Conservation (phyloP, 768 basidiomycete genomes). For the Paxillus ammoniavirescens region DNA sequence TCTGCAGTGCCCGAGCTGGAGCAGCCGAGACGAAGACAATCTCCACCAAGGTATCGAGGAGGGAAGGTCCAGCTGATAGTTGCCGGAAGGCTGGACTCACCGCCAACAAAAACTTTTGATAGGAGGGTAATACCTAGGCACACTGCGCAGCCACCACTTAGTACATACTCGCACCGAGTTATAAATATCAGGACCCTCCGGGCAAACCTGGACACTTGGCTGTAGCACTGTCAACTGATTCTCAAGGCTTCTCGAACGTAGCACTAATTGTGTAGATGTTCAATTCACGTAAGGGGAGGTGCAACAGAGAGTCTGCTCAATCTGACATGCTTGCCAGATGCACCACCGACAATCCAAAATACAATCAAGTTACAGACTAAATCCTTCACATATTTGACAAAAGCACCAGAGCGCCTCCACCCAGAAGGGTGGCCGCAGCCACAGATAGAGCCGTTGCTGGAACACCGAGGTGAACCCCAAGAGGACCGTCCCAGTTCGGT, state of each 20-base stretch:
- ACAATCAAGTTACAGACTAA: background rate
- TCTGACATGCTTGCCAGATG: background rate
- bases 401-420: constrained; percentile 46
- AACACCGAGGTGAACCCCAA: constrained; percentile 43
- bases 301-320: too few relatives aligned
- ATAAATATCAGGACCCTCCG: too few relatives aligned
- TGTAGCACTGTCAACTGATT: too few relatives aligned
- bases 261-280: too few relatives aligned
- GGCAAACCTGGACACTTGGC: too few relatives aligned
- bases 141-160: constrained; percentile 15
- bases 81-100: too few relatives aligned
- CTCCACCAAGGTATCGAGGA: too few relatives aligned
- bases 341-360: background rate
- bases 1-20: background rate
- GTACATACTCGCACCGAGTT: too few relatives aligned
- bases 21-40: background rate
- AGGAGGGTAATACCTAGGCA: background rate
- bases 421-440: constrained; percentile 43
- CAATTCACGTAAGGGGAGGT: too few relatives aligned
- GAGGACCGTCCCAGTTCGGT: constrained; percentile 60
- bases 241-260: too few relatives aligned
- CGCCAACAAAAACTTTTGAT: background rate
- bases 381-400: constrained; percentile 49
- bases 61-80: too few relatives aligned
- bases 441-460: constrained; percentile 46